These are phyloP conservation scores for Aspergillus heteromorphus DNA, from an alignment of 495 filamentous ascomycete species.

Conservation along the genomic window DNA sequence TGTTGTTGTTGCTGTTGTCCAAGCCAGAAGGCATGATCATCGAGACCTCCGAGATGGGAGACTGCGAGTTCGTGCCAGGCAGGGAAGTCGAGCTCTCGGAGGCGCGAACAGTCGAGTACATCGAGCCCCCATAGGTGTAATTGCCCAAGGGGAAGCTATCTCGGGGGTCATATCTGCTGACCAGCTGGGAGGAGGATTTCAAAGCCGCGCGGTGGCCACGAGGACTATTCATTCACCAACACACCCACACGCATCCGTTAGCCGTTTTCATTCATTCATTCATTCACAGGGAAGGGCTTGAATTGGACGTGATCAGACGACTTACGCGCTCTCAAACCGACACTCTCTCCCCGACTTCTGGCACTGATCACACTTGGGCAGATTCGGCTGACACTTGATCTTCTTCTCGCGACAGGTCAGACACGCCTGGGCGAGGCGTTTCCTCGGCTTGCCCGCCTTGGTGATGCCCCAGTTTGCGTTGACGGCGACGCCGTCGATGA, in stretches of 20 bases:
- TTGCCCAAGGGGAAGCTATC: constrained; percentile 17
- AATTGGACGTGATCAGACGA: too few species aligned
- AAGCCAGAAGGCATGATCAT: constrained; percentile 27
- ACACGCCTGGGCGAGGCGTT: constrained; percentile 83
- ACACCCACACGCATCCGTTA: too few species aligned
- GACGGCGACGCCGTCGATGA: constrained; percentile 79
- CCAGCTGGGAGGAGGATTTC: constrained; percentile 22
- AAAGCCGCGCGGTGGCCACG: constrained; percentile 33
- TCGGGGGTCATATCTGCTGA: constrained; percentile 20
- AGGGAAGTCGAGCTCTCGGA: constrained; percentile 33
- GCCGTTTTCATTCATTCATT: too few species aligned
- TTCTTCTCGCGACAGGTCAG: constrained; percentile 92
- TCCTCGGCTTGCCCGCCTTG: constrained; percentile 86
- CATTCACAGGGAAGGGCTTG: too few species aligned
- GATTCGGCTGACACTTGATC: constrained; percentile 89
- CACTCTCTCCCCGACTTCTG: constrained; percentile 82
- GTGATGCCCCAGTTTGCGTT: constrained; percentile 92
- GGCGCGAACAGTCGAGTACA: constrained; percentile 31
- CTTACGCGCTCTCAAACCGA: constrained; percentile 85
- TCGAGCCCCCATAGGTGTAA: constrained; percentile 21
- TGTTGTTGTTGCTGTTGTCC: constrained; percentile 9
- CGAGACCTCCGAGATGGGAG: constrained; percentile 31
- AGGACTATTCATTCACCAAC: constrained; percentile 20
- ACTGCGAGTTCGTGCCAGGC: constrained; percentile 30
- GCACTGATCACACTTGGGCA: constrained; percentile 81